Conservation (phyloP, 805 yeast species). For the Spathaspora hagerdaliae region DNA sequence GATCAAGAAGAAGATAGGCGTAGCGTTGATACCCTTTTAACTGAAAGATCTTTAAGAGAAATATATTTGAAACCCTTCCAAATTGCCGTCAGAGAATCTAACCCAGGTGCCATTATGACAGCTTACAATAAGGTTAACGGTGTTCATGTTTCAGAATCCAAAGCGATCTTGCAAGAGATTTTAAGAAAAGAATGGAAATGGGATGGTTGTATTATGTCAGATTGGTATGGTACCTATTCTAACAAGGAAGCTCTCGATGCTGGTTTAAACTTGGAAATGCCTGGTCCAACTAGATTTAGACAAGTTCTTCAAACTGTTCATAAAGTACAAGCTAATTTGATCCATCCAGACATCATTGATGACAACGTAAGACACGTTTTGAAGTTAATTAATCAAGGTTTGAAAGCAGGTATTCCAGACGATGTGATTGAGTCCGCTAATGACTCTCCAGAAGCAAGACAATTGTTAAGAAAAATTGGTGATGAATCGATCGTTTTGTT, state of each 20-base stretch:
- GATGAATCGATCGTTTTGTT: constrained; percentile 53
- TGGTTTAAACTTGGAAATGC: constrained; percentile 66
- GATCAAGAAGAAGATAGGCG: constrained; percentile 57
- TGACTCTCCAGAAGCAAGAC: constrained; percentile 45
- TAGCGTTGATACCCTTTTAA: constrained; percentile 44
- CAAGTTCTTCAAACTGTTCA: constrained; percentile 37
- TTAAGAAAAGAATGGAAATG: constrained; percentile 56
- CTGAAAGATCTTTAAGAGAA: constrained; percentile 63
- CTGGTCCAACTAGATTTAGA: constrained; percentile 54
- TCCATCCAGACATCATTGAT: constrained; percentile 40
- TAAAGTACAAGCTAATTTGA: constrained; percentile 38
- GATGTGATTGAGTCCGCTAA: constrained; percentile 34
- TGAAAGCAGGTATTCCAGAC: constrained; percentile 36
- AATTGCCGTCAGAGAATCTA: constrained; percentile 48
- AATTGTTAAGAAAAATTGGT: constrained; percentile 40
- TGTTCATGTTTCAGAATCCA: constrained; percentile 48
- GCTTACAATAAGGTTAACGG: constrained; percentile 64
- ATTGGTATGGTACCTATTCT: constrained; percentile 60
- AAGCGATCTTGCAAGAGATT: constrained; percentile 39
- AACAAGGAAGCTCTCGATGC: constrained; percentile 43
- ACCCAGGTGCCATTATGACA: constrained; percentile 58
- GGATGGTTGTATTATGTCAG: constrained; percentile 56
- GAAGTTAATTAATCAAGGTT: constrained; percentile 41
- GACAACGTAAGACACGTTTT: constrained; percentile 47
- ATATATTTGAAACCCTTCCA: constrained; percentile 63